Conservation (phyloP, 805 yeast genomes). For the Spathaspora gorwiae region DNA sequence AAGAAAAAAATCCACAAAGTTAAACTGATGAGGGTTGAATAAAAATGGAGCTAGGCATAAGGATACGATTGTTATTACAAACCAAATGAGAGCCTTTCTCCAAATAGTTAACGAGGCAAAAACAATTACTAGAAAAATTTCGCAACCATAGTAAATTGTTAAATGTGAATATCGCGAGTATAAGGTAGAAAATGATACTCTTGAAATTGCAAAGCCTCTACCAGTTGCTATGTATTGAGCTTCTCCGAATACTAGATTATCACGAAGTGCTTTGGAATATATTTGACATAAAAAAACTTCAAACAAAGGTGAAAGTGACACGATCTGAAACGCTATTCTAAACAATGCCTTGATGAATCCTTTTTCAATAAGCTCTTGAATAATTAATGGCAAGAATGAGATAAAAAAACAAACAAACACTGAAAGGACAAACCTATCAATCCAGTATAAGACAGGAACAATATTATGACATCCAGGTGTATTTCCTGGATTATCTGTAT, state of each 20-base stretch:
- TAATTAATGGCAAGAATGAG: conserved; percentile 79
- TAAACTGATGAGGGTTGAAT: conserved; percentile 53
- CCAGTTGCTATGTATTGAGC: conserved; percentile 92
- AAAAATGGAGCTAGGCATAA: conserved; percentile 47
- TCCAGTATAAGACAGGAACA: conserved; percentile 86
- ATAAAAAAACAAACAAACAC: conserved; percentile 91
- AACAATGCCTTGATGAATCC: conserved; percentile 72
- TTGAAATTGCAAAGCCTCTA: conserved; percentile 85
- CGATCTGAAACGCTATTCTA: conserved; percentile 69
- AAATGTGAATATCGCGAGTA: conserved; percentile 73
- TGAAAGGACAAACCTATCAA: conserved; percentile 79
- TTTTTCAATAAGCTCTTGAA: conserved; percentile 84
- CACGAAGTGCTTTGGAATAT: conserved; percentile 71
- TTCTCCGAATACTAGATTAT: conserved; percentile 83
- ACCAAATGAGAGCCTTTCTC: conserved; percentile 66
- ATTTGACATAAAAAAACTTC: conserved; percentile 95
- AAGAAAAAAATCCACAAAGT: conserved; percentile 42
- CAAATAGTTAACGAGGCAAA: conserved; percentile 80
- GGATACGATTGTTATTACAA: conserved; percentile 46
- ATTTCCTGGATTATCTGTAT: conserved; percentile 25
- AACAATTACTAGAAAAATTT: conserved; percentile 61
- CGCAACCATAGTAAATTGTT: conserved; percentile 75
- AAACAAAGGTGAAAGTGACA: conserved; percentile 83
- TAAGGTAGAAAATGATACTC: conserved; percentile 65
- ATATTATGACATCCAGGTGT: conserved; percentile 75